Conservation (phyloP, 1,139 yeast genomes). For the Blastobotrys capitulatus region DNA sequence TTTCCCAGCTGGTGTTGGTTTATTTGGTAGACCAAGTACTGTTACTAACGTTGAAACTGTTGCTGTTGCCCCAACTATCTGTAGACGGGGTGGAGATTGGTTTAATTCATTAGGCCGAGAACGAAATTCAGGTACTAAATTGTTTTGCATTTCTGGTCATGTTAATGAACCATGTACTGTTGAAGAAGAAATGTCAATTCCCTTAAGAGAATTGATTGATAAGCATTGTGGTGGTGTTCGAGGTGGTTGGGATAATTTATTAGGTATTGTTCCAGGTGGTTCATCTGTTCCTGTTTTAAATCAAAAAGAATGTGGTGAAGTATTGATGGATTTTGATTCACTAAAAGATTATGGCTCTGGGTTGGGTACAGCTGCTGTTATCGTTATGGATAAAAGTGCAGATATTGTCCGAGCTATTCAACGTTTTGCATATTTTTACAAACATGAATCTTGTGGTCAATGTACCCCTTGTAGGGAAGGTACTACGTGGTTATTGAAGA, state of each 20-base stretch:
- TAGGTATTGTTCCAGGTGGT: constrained; percentile 86
- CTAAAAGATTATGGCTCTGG: constrained; percentile 80
- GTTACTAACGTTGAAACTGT: constrained; percentile 88
- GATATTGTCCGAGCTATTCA: constrained; percentile 82
- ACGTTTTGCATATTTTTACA: constrained; percentile 73
- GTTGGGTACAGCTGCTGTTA: constrained; percentile 87
- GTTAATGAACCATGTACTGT: constrained; percentile 89
- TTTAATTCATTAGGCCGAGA: constrained; percentile 77
- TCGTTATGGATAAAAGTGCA: constrained; percentile 81
- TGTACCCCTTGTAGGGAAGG: constrained; percentile 96
- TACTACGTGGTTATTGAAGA: constrained; percentile 74
- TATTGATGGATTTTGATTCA: constrained; percentile 82
- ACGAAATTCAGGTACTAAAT: constrained; percentile 75
- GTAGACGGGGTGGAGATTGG: constrained; percentile 87
- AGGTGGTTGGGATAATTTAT: constrained; percentile 88
- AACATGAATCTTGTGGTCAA: constrained; percentile 91
- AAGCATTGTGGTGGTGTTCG: constrained; percentile 85
- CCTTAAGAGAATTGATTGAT: constrained; percentile 72
- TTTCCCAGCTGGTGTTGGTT: constrained; percentile 89
- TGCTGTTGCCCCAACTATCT: constrained; percentile 80
- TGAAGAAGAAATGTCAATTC: constrained; percentile 89
- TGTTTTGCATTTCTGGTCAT: constrained; percentile 82
- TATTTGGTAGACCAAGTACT: constrained; percentile 84
- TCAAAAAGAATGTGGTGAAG: constrained; percentile 57
- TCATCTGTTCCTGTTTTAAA: constrained; percentile 79